Conservation (phyloP, 2,329 filamentous ascomycete genomes). For the Botrytis fabae region DNA sequence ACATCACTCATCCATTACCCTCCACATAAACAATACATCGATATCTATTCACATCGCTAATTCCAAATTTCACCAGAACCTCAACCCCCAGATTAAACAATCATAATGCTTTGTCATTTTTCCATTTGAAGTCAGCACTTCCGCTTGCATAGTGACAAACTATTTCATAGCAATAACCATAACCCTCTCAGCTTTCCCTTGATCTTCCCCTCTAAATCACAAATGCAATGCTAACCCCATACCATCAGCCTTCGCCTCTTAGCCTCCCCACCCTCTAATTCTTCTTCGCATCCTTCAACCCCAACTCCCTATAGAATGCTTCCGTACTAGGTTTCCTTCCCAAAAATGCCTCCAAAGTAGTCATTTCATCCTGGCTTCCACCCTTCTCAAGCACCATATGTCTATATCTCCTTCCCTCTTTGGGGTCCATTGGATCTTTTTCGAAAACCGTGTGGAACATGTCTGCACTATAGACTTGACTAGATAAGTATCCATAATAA, state of each 20-base stretch:
- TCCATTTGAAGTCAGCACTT: fast-evolving
- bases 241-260: background rate
- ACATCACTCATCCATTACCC: too few relatives aligned
- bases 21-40: too few relatives aligned
- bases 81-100: background rate
- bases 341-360: conserved; percentile 74
- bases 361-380: conserved; percentile 79
- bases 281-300: conserved; percentile 43
- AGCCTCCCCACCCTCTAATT: background rate
- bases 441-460: conserved; percentile 85
- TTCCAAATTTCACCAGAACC: too few relatives aligned
- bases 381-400: conserved; percentile 77
- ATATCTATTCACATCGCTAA: background rate
- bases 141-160: background rate
- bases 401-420: conserved; percentile 72
- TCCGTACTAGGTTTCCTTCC: conserved; percentile 75
- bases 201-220: too few relatives aligned
- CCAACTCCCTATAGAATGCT: conserved; percentile 78
- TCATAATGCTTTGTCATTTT: background rate
- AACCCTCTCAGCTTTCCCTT: too few relatives aligned
- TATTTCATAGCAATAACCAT: background rate
- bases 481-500: conserved; percentile 75
- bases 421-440: conserved; percentile 73
- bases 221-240: too few relatives aligned
- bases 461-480: conserved; percentile 78